Evolutionary conservation across 2,329 filamentous ascomycete species (phyloP).

Genomic region (Mariannaea sp.): DNA sequence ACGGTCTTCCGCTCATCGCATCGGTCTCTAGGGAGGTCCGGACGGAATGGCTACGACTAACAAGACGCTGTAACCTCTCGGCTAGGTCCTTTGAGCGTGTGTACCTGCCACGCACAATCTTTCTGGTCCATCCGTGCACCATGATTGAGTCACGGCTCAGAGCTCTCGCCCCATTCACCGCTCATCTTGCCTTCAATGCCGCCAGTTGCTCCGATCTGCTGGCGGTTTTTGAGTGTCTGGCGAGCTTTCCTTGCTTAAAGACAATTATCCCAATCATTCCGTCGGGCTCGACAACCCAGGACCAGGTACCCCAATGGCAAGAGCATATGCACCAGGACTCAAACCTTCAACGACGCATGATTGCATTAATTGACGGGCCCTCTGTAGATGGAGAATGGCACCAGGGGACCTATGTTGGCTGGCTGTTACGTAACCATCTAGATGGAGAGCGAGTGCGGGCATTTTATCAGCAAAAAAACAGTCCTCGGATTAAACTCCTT

Average conservation of each 20-base stretch:
- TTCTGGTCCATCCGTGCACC: background rate
- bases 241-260: background rate
- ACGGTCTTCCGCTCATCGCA: background rate
- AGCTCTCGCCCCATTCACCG: background rate
- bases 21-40: background rate
- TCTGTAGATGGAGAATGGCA: background rate
- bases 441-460: background rate
- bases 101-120: background rate
- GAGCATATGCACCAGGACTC: background rate
- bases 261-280: background rate
- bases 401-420: background rate
- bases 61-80: background rate
- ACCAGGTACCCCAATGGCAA: background rate
- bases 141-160: background rate
- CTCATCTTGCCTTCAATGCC: background rate
- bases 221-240: background rate
- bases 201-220: background rate
- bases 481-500: background rate
- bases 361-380: background rate
- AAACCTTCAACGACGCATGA: background rate
- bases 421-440: background rate
- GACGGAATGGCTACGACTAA: background rate
- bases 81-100: background rate
- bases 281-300: background rate
- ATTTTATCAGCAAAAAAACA: background rate